A percentile compares a stretch with the other conserved stretches of the same genome.
Conservation (phyloP, 129 eudicot genomes). For the Artemisia annua region DNA sequence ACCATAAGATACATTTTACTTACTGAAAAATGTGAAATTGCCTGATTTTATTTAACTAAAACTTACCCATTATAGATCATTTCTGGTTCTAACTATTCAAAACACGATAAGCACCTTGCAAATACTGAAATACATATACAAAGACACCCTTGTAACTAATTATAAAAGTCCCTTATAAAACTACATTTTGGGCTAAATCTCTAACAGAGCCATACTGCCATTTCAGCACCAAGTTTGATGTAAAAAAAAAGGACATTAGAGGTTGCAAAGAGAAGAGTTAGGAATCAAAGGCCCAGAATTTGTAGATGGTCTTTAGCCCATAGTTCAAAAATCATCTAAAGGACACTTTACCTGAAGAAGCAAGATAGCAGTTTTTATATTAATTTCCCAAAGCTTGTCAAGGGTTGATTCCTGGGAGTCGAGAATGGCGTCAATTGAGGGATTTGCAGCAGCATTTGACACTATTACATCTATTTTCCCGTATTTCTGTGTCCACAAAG, state of each 20-base stretch:
- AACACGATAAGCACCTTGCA: too few relatives aligned
- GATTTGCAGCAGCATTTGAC: constrained; percentile 94
- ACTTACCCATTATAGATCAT: too few relatives aligned
- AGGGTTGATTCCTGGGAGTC: constrained; percentile 70
- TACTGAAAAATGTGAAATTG: too few relatives aligned
- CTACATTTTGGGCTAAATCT: background rate
- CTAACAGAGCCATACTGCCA: background rate
- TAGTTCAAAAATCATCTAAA: background rate
- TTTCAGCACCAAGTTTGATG: background rate
- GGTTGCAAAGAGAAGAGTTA: background rate
- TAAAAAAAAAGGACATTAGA: background rate
- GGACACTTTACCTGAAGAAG: constrained; percentile 60
- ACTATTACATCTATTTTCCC: constrained; percentile 84
- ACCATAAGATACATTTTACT: too few relatives aligned
- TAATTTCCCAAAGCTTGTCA: constrained; percentile 91
- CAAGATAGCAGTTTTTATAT: constrained; percentile 81
- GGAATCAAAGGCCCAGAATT: background rate
- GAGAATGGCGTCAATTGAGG: constrained; percentile 58
- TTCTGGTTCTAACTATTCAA: too few relatives aligned
- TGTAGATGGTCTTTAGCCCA: background rate
- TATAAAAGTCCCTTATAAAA: too few relatives aligned
- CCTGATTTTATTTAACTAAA: too few relatives aligned
- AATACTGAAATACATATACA: too few relatives aligned
- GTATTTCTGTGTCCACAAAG: constrained; percentile 54
- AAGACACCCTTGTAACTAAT: too few relatives aligned